Evolutionary conservation across 1,284 basidiomycete genomes (phyloP), one percentile per base, ranked within the genome.

Genomic region (Sporisorium iseilematis-ciliati): DNA sequence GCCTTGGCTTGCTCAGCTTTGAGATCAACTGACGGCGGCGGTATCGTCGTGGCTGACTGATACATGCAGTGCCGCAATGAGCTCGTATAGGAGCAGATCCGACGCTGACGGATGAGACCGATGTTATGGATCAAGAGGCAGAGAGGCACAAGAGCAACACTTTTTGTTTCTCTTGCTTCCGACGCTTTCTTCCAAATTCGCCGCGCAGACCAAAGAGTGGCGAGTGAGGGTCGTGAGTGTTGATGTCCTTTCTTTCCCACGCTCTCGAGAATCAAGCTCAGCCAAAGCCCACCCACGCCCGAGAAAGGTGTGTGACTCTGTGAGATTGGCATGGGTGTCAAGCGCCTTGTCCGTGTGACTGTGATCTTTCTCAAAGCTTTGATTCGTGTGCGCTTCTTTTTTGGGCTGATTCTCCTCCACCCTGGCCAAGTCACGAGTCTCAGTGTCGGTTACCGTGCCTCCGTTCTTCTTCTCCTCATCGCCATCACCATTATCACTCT

Each of bases 151-250:
- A 46, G 11, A 48, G 23, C 46, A 31, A 31, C 46, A 48, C 46
- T 16, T 14, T 38, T 38, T 38, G 14, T 38, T 16, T 4, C 11
- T 38, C 35, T 46, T 43, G 42, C 31, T 42, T 68, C 59, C 56
- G 59, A 68, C 59, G 33, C 55, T 68, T 68, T 68, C 60, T 68
- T 59, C 65, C 52, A 62, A 53, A 53, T 68, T 68, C 46, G 55
- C 33, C 38, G 18, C 49, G 38, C 48, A 16, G 26, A n/a, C 10
- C 16, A 25, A 31, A 3, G 26, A 31, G n/a, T n/a, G n/a, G n/a
- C n/a, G n/a, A n/a, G n/a, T n/a, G n/a, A n/a, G n/a, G n/a, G 29
- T 29, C 29, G 7, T n/a, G 16, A 29, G 26, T 29, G 48, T 29
- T 33, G 48, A 7, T 25, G 11, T 23, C 23, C 14, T 3, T 16